Evolutionary conservation across 345 rosid genomes (phyloP).

Genomic region (Fremontodendron californicum): DNA sequence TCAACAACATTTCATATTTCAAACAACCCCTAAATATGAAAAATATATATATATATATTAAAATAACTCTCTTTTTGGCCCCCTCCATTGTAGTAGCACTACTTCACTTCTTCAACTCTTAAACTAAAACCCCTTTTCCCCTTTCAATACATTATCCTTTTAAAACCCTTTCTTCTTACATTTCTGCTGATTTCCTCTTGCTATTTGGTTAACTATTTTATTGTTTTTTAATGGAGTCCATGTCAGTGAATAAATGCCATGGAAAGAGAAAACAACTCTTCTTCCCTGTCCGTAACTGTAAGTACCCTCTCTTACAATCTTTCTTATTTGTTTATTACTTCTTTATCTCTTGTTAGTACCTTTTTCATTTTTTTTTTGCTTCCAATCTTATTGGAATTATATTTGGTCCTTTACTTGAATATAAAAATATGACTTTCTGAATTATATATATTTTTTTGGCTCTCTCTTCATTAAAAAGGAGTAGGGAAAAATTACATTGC

Average conservation of each 20-base stretch:
- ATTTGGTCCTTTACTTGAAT: no score
- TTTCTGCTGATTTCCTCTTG: slow-evolving; percentile 6
- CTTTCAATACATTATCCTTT: slow-evolving; percentile 19
- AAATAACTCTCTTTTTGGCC: slow-evolving; percentile 3
- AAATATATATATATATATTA: background rate
- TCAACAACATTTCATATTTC: slow-evolving; percentile 1
- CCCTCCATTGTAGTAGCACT: background rate
- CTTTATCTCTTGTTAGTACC: slow-evolving; percentile 25
- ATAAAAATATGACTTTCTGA: no score
- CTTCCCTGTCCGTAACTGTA: slow-evolving; percentile 19
- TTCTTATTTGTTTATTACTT: slow-evolving; percentile 20
- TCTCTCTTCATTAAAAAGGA: no score
- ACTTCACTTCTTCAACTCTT: slow-evolving; percentile 8
- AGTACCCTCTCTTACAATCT: slow-evolving; percentile 23
- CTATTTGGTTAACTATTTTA: slow-evolving; percentile 7
- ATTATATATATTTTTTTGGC: no score
- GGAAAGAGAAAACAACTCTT: slow-evolving; percentile 30
- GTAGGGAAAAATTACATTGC: no score
- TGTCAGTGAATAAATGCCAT: slow-evolving; percentile 45
- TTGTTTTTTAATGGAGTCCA: slow-evolving; percentile 32
- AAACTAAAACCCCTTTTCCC: background rate
- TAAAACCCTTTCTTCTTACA: slow-evolving; percentile 16
- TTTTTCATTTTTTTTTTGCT: slow-evolving; percentile 15
- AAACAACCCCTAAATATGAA: slow-evolving; percentile 44
- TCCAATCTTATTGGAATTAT: slow-evolving; percentile 9